A percentile compares a stretch with the other conserved stretches of the same genome.
phyloP scores from a whole-genome alignment of 2,329 filamentous ascomycete genomes.

The Neospermospora avenae region DNA sequence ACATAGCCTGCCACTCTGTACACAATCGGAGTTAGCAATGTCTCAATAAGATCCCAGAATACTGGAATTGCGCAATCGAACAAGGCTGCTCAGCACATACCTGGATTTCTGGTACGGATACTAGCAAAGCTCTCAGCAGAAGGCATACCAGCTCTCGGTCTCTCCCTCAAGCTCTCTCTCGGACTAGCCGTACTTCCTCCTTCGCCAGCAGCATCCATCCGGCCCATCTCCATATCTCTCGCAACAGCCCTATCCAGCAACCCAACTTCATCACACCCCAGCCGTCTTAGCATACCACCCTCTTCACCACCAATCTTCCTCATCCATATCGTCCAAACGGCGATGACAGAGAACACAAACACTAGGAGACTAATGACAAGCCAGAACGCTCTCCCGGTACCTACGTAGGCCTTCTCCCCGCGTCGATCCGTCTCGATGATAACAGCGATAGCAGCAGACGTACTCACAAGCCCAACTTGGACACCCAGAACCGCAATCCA shows the following conservation, averaged over 20 bases:
- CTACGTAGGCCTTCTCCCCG: background rate
- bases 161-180: background rate
- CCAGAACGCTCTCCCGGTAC: conserved; percentile 7
- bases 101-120: background rate
- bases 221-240: background rate
- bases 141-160: background rate
- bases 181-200: background rate
- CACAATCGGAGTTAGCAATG: too few relatives aligned
- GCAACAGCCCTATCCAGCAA: conserved; percentile 3
- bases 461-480: background rate
- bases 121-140: background rate
- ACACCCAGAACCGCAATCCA: background rate
- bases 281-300: background rate
- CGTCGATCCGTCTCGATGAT: background rate
- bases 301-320: conserved; percentile 2
- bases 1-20: conserved; percentile 11
- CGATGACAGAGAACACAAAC: background rate
- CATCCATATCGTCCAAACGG: background rate
- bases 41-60: too few relatives aligned
- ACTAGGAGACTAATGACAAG: conserved; percentile 1
- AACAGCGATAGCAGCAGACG: background rate
- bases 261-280: conserved; percentile 9
- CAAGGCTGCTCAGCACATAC: too few relatives aligned
- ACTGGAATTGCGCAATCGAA: too few relatives aligned
- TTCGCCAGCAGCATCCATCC: background rate